These are phyloP conservation scores for Coffea eugenioides DNA, from an alignment of 257 asterid genomes.

Conservation along the genomic window DNA sequence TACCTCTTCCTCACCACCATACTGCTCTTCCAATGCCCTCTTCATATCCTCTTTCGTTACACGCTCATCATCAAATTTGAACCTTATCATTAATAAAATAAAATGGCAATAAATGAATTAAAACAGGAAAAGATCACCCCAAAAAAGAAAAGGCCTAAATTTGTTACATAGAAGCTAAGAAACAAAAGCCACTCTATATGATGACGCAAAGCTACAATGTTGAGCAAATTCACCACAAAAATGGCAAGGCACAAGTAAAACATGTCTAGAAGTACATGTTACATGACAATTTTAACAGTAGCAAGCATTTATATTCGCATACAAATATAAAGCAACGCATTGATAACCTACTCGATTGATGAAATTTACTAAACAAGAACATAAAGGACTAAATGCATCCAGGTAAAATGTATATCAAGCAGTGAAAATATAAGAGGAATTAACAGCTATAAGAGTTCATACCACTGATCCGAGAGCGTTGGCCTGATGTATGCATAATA, in stretches of 20 bases:
- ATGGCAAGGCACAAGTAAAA: background rate
- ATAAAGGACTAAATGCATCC: background rate
- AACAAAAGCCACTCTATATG: background rate
- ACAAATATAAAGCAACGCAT: background rate
- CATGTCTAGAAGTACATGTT: background rate
- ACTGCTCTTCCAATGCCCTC: slow-evolving; percentile 52
- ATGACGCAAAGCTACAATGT: background rate
- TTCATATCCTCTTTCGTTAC: slow-evolving; percentile 46
- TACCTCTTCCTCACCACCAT: slow-evolving; percentile 58
- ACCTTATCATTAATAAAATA: slow-evolving; percentile 24
- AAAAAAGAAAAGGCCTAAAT: background rate
- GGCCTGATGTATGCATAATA: slow-evolving; percentile 47
- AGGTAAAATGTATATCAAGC: background rate
- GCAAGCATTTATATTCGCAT: background rate
- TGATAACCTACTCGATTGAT: background rate
- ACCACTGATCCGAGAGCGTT: slow-evolving; percentile 39
- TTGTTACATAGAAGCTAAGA: background rate
- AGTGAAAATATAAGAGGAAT: background rate
- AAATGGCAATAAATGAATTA: background rate
- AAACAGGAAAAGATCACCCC: background rate
- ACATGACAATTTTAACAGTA: background rate
- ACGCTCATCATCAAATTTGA: slow-evolving; percentile 52
- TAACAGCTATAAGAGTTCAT: slow-evolving; percentile 10
- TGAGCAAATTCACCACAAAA: background rate
- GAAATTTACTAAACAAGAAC: background rate